Base-by-base conservation (phyloP, 208 protist genomes). In the Chromosphaera perkinsii region DNA sequence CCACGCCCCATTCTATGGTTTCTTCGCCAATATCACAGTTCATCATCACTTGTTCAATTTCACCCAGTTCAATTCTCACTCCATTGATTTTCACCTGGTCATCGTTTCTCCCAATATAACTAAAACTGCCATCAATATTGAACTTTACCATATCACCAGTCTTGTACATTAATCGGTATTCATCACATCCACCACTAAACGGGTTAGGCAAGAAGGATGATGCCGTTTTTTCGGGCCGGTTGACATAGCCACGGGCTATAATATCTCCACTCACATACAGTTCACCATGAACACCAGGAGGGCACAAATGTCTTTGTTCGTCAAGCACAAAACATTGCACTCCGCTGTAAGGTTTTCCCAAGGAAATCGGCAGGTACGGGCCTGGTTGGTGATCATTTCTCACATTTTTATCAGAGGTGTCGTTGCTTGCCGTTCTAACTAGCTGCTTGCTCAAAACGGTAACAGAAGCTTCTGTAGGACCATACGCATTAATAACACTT, bases 41-140 rank as follows among this genome's bases (percentile, higher is more conserved):
- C 17, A 39, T 17, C 2, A 73, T 58, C 3, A 33, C 39, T 1
- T n/a, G n/a, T 33, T 73, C 59, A 37, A 75, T 61, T 29, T 49
- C 69, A 2, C 52, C 36, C 12, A 75, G 20, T 51, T 59, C 60
- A 36, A 75, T 64, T 7, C 43, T 35, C 29, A 69, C 61, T 14
- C 69, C 69, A 61, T 49, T 58, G 22, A 75, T 61, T 39, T 75
- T 75, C n/a, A 66, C 51, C 36, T 59, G 32, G 17, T 24, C 12
- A 39, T 75, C 51, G 9, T 14, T 24, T 31, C 69, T 37, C 17
- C 22, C 43, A 4, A 75, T 40, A 27, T 63, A 39, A 35, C 58
- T 40, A 10, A 66, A n/a, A n/a, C n/a, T n/a, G n/a, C n/a, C n/a
- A n/a, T n/a, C n/a, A n/a, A n/a, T n/a, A n/a, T n/a, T n/a, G n/a